These are phyloP conservation scores for Trichothecium roseum DNA, from an alignment of 2,329 filamentous ascomycete genomes.

Conservation along the genomic window DNA sequence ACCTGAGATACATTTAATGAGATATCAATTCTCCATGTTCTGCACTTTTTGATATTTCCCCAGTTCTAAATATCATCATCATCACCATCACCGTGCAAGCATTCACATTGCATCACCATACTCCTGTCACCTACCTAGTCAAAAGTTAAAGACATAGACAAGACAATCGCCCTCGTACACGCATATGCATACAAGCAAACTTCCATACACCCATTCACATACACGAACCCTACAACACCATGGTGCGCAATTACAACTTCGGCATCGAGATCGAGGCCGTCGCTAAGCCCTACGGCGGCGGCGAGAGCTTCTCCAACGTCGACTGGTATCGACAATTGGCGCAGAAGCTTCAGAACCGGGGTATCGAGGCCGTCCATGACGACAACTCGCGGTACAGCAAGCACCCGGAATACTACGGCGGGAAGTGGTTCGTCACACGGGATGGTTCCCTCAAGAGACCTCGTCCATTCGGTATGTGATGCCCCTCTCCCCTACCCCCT, in stretches of 20 bases:
- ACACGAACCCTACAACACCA: conserved; percentile 5
- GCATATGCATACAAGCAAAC: too few relatives aligned
- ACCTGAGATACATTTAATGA: too few relatives aligned
- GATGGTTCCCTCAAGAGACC: conserved; percentile 28
- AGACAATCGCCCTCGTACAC: not conserved
- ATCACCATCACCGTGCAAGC: too few relatives aligned
- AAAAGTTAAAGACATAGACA: too few relatives aligned
- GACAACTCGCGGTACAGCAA: conserved; percentile 27
- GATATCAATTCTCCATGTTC: too few relatives aligned
- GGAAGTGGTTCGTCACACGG: conserved; percentile 29
- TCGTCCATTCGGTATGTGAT: conserved; percentile 20
- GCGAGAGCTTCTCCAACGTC: conserved; percentile 24
- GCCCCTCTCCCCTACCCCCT: too few relatives aligned
- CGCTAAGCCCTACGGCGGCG: conserved; percentile 24
- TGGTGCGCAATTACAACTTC: conserved; percentile 26
- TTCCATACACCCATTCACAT: too few relatives aligned
- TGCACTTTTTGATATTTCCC: too few relatives aligned
- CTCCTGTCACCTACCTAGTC: too few relatives aligned
- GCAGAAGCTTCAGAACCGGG: conserved; percentile 25
- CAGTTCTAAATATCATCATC: too few relatives aligned
- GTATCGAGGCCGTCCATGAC: conserved; percentile 25
- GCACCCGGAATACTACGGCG: conserved; percentile 29
- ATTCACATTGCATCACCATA: too few relatives aligned
- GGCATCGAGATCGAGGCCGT: conserved; percentile 28
- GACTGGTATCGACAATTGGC: conserved; percentile 29